phyloP scores from a whole-genome alignment of 2,329 filamentous ascomycete species.

The Fusarium ramigenum region DNA sequence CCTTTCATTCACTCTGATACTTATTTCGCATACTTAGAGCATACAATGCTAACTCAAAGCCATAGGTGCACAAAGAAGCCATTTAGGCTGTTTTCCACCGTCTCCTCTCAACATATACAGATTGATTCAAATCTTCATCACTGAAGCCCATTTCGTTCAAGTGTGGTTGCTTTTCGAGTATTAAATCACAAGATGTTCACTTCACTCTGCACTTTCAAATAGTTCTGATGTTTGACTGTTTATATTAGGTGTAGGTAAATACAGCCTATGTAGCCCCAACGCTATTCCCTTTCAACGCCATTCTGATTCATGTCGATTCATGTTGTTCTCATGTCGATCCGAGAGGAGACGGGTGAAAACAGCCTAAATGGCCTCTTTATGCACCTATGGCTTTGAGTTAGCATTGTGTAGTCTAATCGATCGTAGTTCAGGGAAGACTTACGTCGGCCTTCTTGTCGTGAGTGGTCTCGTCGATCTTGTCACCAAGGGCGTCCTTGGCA shows the following conservation, averaged over 20 bases:
- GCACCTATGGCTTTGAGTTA: background rate
- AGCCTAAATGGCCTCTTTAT: background rate
- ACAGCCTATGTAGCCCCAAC: slow-evolving; percentile 6
- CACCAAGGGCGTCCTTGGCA: slow-evolving; percentile 59
- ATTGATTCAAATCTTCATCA: rapidly evolving
- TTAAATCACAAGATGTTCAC: rapidly evolving
- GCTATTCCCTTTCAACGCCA: slow-evolving; percentile 21
- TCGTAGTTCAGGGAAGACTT: background rate
- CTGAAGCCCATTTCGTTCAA: rapidly evolving
- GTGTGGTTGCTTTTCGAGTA: rapidly evolving
- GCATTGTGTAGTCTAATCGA: background rate
- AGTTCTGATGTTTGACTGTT: background rate
- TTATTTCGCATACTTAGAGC: background rate
- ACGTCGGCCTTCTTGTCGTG: slow-evolving; percentile 55
- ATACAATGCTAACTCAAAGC: too few species aligned
- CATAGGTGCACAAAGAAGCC: too few species aligned
- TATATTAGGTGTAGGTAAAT: slow-evolving; percentile 12
- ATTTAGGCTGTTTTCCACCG: too few species aligned
- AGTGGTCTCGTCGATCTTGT: slow-evolving; percentile 56
- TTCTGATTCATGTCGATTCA: background rate
- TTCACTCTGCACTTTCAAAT: background rate
- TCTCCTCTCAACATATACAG: rapidly evolving
- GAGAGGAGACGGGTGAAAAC: too few species aligned
- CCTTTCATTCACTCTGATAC: rapidly evolving
- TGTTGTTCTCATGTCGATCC: background rate